Evolutionary conservation across 441 rosid genomes (phyloP), one percentile per base, ranked within the genome.

Genomic region (Breynia disticha): DNA sequence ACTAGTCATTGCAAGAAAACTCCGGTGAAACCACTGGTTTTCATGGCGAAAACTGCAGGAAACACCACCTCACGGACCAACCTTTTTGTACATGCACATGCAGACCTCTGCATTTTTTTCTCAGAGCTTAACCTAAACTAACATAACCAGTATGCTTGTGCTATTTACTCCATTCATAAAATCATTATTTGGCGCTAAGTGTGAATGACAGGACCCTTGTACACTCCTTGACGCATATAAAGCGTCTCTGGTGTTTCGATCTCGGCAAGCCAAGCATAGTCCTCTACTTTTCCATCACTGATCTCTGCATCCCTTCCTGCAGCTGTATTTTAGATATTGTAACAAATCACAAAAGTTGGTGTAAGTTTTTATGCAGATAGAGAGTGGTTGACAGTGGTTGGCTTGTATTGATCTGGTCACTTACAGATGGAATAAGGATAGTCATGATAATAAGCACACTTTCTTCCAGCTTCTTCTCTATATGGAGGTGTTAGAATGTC

Each of bases 401-500:
- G 24, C 2, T 9, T 32, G 4, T 5, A 38, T 37, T 11, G 28
- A 19, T 16, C 20, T 11, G 56, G 55, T 15, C 10, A 67, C 76
- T 68, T 75, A 90, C 98, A 66, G 46, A 67, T 73, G 63, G 79
- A 72, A 55, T 73, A 78, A 0, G 96, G 91, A 61, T 80, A 80
- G 72, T 91, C 97, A 39, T 73, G 56, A 77, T 91, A 88, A 56
- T 88, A 91, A 56, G 86, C 78, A 58, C 98, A 91, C 65, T 48
- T 74, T 71, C 97, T 77, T 70, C 91, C 91, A 1, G 49, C 76
- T 24, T 68, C 79, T 78, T 86, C 97, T 14, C 68, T 56, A 64
- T 91, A 91, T 21, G 98, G 82, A 59, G 98, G 98, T 39, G 97
- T 57, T 46, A 91, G 95, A 67, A 88, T 65, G 68, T 91, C 97